Conservation (phyloP, 305 asterid species). For the Caryopteris hybrid region DNA sequence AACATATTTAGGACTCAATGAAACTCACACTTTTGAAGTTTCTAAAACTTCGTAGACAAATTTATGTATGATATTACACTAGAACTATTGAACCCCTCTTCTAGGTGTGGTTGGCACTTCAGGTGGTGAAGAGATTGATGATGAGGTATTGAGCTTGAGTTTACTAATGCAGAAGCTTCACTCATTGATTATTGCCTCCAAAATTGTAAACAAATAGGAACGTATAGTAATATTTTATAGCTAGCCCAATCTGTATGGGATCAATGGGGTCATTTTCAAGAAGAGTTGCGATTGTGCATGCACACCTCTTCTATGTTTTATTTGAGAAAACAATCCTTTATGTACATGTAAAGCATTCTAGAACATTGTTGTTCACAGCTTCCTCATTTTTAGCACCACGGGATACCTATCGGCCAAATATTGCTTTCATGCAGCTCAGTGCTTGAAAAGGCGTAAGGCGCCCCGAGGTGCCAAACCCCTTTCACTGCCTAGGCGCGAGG, state of each 20-base stretch:
- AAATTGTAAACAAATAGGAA: neutral
- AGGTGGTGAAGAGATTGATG: neutral
- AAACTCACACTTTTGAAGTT: neutral
- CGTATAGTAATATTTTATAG: neutral
- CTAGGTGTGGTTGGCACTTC: neutral
- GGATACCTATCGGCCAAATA: neutral
- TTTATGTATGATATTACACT: neutral
- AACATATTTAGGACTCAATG: neutral
- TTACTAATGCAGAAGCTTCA: neutral
- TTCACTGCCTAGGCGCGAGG: too few relatives aligned
- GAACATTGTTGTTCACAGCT: neutral
- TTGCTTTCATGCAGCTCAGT: neutral
- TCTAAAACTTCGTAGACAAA: neutral
- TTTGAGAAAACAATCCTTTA: neutral
- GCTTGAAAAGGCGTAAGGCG: too few relatives aligned
- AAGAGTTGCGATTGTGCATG: neutral
- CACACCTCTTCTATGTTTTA: neutral
- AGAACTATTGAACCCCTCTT: neutral
- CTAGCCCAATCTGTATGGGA: neutral
- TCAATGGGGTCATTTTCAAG: neutral
- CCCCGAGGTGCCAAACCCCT: too few relatives aligned
- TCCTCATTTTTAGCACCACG: neutral
- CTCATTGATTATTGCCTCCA: neutral
- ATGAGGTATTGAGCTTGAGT: neutral
- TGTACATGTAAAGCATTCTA: neutral